Evolutionary conservation across 1,139 yeast genomes (phyloP), one percentile per base, ranked within the genome.

Genomic region (Yamadazyma atmosphaerica): DNA sequence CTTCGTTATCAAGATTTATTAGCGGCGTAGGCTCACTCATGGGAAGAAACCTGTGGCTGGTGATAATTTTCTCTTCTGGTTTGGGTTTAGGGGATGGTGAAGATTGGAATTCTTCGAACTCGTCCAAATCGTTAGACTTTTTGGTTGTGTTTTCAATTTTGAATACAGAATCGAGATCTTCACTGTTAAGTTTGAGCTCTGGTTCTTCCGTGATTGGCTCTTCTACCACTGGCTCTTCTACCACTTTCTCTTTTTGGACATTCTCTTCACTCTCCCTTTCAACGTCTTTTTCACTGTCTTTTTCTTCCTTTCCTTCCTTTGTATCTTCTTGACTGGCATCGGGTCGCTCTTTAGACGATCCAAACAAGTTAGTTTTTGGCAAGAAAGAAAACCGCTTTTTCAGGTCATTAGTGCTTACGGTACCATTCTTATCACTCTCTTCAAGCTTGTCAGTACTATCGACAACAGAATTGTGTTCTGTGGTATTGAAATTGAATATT

Each of bases 301-400:
- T 34, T 4, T 35, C 14, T 18, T 28, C 34, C 29, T 6, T 18
- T 21, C n/a, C 33, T 31, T 38, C 34, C 17, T 34, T 34, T 12
- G 3, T 19, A 6, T 11, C 18, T 11, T 33, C 31, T 22, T 23
- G 32, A 4, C 14, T n/a, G n/a, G n/a, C 33, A 22, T 23, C 32
- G 4, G 6, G 6, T 19, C 22, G 6, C 22, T 19, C 9, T 19
- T 33, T 16, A 8, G 12, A 12, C 12, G 28, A 14, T 5, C 34
- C 27, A 26, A 49, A 38, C 7, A 44, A 30, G 11, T 28, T 39
- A 2, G 45, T 34, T 32, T 36, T 38, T 4, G 58, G 60, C 19
- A 54, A 36, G 33, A 56, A 55, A 2, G 58, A 52, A 34, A 56
- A 54, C 36, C 52, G 37, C 33, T 52, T 56, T 13, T 30, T 34